Percentiles rank a stretch among this genome's conserved stretches.
phyloP scores from a whole-genome alignment of 805 yeast genomes.

The Zygosaccharomyces siamensis region DNA sequence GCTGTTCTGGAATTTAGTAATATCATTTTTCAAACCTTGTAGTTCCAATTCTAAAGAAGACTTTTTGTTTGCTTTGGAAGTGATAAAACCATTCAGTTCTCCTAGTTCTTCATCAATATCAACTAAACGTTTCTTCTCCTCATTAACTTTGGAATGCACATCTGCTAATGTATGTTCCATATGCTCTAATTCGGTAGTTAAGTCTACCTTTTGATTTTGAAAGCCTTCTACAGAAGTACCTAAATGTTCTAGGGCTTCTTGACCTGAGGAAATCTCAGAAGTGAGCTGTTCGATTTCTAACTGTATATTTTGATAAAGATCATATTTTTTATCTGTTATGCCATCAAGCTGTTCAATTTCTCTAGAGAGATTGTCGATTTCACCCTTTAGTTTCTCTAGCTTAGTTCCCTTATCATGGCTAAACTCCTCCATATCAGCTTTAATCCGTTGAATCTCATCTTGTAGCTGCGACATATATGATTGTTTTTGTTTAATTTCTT shows the following conservation, averaged over 20 bases:
- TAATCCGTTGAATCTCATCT: conserved; percentile 48
- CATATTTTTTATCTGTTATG: conserved; percentile 44
- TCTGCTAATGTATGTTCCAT: conserved; percentile 23
- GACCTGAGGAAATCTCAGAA: conserved; percentile 47
- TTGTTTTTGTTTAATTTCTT: conserved; percentile 37
- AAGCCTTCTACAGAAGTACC: conserved; percentile 37
- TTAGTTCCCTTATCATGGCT: conserved; percentile 74
- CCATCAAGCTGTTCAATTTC: conserved; percentile 38
- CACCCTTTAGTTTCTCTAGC: conserved; percentile 56
- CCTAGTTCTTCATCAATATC: conserved; percentile 74
- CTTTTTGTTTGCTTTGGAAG: conserved; percentile 38
- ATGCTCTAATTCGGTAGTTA: conserved; percentile 25
- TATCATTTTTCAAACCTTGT: conserved; percentile 52
- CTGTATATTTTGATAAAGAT: conserved; percentile 56
- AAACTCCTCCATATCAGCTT: conserved; percentile 79
- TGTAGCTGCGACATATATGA: conserved; percentile 33
- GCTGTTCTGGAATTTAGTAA: conserved; percentile 44
- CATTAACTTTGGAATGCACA: conserved; percentile 29
- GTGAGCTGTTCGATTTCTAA: conserved; percentile 65
- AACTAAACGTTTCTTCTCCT: conserved; percentile 50
- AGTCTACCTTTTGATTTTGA: conserved; percentile 26
- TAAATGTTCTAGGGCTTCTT: conserved; percentile 40
- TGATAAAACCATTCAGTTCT: conserved; percentile 48
- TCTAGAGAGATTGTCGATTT: conserved; percentile 41
- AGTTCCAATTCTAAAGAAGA: conserved; percentile 47